Evolutionary conservation across 2,329 filamentous ascomycete genomes (phyloP), one percentile per base, ranked within the genome.

Genomic region (Fusarium pininemorale): DNA sequence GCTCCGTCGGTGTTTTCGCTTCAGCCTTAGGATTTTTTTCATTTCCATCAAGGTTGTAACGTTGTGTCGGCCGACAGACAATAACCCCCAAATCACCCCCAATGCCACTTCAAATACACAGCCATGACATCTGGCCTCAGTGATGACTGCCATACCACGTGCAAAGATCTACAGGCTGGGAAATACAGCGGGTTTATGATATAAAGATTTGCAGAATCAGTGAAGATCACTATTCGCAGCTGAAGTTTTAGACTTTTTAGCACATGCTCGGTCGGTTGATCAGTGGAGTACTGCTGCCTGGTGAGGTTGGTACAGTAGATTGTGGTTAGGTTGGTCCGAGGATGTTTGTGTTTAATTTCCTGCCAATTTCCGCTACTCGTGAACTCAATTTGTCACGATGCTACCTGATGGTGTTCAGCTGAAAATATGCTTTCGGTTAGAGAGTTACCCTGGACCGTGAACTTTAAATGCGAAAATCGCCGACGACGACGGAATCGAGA

Each of bases 291-390:
- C 16, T 35, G 30, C 44, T 53, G 45, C 45, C 39, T 59, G 18
- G 22, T n/a, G 20, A 32, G 32, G 42, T 62, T 35, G 39, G 26
- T 26, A 26, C 24, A 26, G n/a, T 53, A 2, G 6, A 24, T 42
- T 35, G 12, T 12, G 54, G 24, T 55, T 68, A 68, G 66, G 22
- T 35, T 38, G 1, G 1, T 18, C 39, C 51, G 48, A 68, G 11
- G 7, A 32, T 50, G 47, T 44, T 55, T 22, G 15, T 24, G 24
- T 35, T 7, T 35, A 47, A 48, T 54, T 63, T 69, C 66, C 56
- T 32, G 48, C 18, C 30, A 69, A 69, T 69, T 48, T 69, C 66
- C 66, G 64, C 14, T 15, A 7, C n/a, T 39, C 14, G 18, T 24
- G 18, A 47, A 32, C 39, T 63, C 39, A 67, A 37, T 20, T n/a